Evolutionary conservation across 129 eudicot genomes (phyloP), one percentile per base, ranked within the genome.

Genomic region (Lactuca sativa): DNA sequence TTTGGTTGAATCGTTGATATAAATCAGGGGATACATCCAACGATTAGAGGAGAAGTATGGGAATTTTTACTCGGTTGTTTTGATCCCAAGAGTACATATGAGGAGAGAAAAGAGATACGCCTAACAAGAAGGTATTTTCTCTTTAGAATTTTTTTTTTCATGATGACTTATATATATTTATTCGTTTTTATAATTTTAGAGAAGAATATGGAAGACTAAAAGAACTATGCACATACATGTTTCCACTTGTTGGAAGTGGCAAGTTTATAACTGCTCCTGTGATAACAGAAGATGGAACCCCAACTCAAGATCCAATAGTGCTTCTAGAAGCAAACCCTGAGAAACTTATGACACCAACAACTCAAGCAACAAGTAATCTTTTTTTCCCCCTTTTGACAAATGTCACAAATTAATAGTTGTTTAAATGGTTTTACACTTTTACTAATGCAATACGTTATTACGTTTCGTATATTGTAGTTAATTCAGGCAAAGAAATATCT

Each of bases 1-100:
- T 66, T n/a, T n/a, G n/a, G 16, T 59, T 5, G 33, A n/a, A 10
- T 52, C 49, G 59, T 17, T 79, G 55, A 73, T 59, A 73, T 59
- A 25, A 54, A 75, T 59, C 62, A 92, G 97, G 97, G 97, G 55
- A 68, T 92, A 75, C 97, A 92, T 81, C 97, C 97, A 32, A 62
- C 91, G 38, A 88, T 92, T 59, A 86, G 96, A 78, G 97, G 97
- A 71, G 97, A 88, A 82, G 97, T 92, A 56, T 92, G 97, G 96
- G 97, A 92, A 78, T 92, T 86, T 71, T 78, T 92, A 62, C 89
- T 92, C 43, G 96, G 96, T 47, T 84, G 97, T 83, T 92, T 74
- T 86, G 97, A 92, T 76, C 96, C 97, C 48, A 78, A 70, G 69
- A 92, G 97, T 83, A 82, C 95, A 52, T 86, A 66, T 78, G 96